Base-by-base conservation (phyloP, 75 land plant species). In the Selaginella tamariscina region DNA sequence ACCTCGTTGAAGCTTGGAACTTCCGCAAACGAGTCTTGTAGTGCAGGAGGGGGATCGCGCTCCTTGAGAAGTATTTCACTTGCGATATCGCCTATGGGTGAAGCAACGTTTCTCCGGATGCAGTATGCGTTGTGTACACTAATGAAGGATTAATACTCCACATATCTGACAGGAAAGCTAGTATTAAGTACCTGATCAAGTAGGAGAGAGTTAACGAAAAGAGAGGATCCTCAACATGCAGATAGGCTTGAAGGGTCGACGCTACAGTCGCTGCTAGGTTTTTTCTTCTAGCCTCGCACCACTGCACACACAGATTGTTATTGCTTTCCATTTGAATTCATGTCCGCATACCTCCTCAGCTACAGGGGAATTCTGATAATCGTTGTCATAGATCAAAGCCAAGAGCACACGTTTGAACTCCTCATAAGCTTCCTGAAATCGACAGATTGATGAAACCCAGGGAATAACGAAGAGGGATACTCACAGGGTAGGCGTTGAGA, bases 371-470 rank as follows among this genome's bases (percentile, higher is more conserved):
- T 56, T 76, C 29, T 78, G 70, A 78, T 94, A 91, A 66, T 94
- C 82, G 76, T 90, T 94, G 71, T 87, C 85, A 82, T 80, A 94
- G 68, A 94, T 84, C 23, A 94, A 76, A 23, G 91, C 96, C 57
- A 94, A 79, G 27, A 94, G 82, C 8, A 87, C 81, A 69, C 89
- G 91, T 86, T 90, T 94, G 78, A 94, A 94, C 71, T 94, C 98
- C 81, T 90, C 98, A 76, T 94, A 94, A 30, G 98, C 98, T 81
- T 94, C 98, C 98, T 94, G 65, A 26, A 20, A 9, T 31, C 29
- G 32, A 65, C 9, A 65, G 32, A 65, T 60, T 18, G 13, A 60
- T 49, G 54, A 13, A 49, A 49, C 54, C 18, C 54, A 49, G 20
- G 22, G 8, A 59, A 22, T 2, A 22, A 26, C 8, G 9, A 26